A percentile compares a stretch with the other conserved stretches of the same genome.
Evolutionary conservation across 495 filamentous ascomycete species (phyloP).

Genomic region (Trichoderma asperelloides): DNA sequence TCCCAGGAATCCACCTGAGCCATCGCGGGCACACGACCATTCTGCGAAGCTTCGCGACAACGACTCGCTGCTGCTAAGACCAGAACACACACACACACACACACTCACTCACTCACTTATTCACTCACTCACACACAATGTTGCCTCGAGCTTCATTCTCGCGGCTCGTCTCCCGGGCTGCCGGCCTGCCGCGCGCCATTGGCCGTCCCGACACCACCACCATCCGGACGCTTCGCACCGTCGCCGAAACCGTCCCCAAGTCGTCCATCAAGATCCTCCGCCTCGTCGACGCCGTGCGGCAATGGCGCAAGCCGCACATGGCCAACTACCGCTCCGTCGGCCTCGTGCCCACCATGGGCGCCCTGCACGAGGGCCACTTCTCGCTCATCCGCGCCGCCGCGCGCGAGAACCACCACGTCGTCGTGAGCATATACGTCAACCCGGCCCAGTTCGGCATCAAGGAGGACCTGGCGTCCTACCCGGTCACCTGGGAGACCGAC

Average conservation of each 20-base stretch:
- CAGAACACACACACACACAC: no score
- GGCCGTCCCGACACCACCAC: no score
- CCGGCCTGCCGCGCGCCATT: neutral
- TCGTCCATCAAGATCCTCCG: constrained; percentile 66
- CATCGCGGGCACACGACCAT: no score
- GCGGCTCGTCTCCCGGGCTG: neutral
- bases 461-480: constrained; percentile 83
- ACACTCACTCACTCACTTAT: no score
- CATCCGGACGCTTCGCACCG: constrained; percentile 12
- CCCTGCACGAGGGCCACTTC: constrained; percentile 84
- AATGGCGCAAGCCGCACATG: constrained; percentile 59
- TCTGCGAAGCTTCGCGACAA: no score
- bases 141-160: neutral
- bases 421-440: constrained; percentile 90
- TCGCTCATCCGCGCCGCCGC: constrained; percentile 82
- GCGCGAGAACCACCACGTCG: constrained; percentile 69
- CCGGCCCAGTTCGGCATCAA: constrained; percentile 90
- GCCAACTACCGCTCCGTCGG: constrained; percentile 65
- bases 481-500: constrained; percentile 81
- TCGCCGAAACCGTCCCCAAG: constrained; percentile 35
- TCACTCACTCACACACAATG: neutral
- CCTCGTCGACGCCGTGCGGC: constrained; percentile 60
- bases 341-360: constrained; percentile 95
- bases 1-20: no score
- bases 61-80: no score